Base-by-base conservation (phyloP, 192 early-diverging fungal species). In the Jimgerdemannia lactiflua region DNA sequence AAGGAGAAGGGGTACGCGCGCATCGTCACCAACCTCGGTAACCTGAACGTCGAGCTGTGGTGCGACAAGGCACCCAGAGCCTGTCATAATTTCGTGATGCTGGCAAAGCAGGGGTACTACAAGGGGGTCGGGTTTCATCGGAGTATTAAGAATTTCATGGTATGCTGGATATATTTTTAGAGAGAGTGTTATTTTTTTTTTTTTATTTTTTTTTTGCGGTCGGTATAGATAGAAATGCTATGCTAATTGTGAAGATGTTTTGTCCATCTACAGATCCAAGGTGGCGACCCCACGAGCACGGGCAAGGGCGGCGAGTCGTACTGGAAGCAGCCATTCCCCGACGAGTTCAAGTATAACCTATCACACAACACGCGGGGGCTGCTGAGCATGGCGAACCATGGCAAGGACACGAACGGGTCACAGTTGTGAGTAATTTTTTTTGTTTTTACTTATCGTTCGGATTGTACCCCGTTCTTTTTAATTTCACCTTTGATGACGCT, bases 351-450 rank as follows among this genome's bases (percentile, higher is more conserved):
- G 64, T 79, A 85, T 10, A 91, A 88, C 68, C 76, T 93, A 43
- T 88, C 89, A 14, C 98, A 98, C 77, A 87, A 91, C 29, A 89
- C 82, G 29, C 88, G 95, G 29, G 98, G 97, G 4, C 81, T 97
- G 17, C 85, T 99, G 63, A 93, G 91, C 39, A 98, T 99, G 97
- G 98, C 98, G 3, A 99, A 99, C 83, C 88, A 89, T 41, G 98
- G 98, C 19, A 90, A 91, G 49, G 87, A 95, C 66, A 98, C 97
- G 20, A 99, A 99, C 78, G 84, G 86, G 10, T 96, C 94, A 2
- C 96, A 91, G 78, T 87, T 91, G 88, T 89, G 81, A 87, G 85
- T 79, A 69, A 59, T 18, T 40, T 11, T 40, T 3, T 44, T 18
- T 70, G 19, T 20, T 41, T 41, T 20, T 8, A 68, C 29, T 73